These are phyloP conservation scores for Geopyxis carbonaria DNA, from an alignment of 495 filamentous ascomycete genomes.

Conservation along the genomic window DNA sequence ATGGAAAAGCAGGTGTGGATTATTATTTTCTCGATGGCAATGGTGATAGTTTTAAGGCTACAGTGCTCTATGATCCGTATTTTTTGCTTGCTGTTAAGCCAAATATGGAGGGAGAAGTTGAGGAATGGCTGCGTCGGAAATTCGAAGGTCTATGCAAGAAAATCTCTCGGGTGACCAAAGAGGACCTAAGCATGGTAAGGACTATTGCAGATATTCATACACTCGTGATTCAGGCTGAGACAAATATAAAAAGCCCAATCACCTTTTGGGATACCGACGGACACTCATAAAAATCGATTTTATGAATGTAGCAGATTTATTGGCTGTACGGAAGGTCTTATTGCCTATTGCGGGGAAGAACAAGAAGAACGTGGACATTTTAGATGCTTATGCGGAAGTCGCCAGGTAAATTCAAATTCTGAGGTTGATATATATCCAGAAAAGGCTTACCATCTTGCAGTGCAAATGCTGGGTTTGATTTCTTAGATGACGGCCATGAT, in stretches of 20 bases:
- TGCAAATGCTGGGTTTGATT: constrained; percentile 36
- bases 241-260: constrained; percentile 45
- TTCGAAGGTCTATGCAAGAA: constrained; percentile 68
- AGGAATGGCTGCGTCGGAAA: constrained; percentile 79
- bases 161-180: constrained; percentile 63
- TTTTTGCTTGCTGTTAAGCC: constrained; percentile 74
- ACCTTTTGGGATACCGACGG: constrained; percentile 76
- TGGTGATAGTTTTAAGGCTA: constrained; percentile 88
- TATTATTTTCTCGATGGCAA: constrained; percentile 95
- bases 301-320: constrained; percentile 66
- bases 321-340: constrained; percentile 63
- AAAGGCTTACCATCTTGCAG: too few species aligned
- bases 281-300: constrained; percentile 76
- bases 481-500: constrained; percentile 87
- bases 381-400: constrained; percentile 97
- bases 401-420: constrained; percentile 43
- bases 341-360: constrained; percentile 93
- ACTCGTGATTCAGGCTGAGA: not conserved
- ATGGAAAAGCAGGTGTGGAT: constrained; percentile 75
- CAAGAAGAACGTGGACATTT: constrained; percentile 78
- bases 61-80: constrained; percentile 90
- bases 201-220: not conserved
- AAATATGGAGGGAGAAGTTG: constrained; percentile 63
- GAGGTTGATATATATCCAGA: not conserved
- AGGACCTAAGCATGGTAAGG: constrained; percentile 63